Evolutionary conservation across 73 alveolate genomes (phyloP).

Genomic region (Symbiodinium pilosum): DNA sequence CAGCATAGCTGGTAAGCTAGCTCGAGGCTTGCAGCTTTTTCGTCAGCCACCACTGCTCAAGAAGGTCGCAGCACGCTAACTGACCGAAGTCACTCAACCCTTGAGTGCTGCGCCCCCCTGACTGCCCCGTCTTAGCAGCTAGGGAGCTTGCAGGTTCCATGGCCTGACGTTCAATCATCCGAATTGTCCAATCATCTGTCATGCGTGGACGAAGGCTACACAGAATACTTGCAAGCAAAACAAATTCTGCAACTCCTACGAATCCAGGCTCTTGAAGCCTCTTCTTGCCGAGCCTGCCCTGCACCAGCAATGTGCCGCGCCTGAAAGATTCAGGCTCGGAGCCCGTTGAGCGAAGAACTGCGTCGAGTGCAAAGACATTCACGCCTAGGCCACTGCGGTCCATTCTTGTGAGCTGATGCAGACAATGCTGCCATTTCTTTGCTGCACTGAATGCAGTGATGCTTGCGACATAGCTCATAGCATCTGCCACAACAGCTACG

Average conservation of each 20-base stretch:
- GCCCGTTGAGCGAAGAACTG: neutral
- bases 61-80: neutral
- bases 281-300: neutral
- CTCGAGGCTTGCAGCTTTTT: neutral
- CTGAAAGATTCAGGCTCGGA: neutral
- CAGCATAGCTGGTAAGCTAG: neutral
- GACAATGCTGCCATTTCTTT: constrained; percentile 55
- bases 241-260: constrained; percentile 2
- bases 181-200: neutral
- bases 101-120: neutral
- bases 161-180: neutral
- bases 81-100: neutral
- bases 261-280: neutral
- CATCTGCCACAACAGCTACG: neutral
- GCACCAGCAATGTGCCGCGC: neutral
- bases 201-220: neutral
- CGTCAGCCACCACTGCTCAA: neutral
- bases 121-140: neutral
- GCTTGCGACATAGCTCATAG: constrained; percentile 7
- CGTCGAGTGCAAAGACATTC: constrained; percentile 6
- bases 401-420: neutral
- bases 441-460: constrained; percentile 18
- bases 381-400: neutral
- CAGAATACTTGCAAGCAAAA: neutral
- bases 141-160: neutral